Percentiles rank a stretch among this genome's conserved stretches.
Conservation (phyloP, 371 early-diverging fungal genomes). For the Blakeslea trispora region DNA sequence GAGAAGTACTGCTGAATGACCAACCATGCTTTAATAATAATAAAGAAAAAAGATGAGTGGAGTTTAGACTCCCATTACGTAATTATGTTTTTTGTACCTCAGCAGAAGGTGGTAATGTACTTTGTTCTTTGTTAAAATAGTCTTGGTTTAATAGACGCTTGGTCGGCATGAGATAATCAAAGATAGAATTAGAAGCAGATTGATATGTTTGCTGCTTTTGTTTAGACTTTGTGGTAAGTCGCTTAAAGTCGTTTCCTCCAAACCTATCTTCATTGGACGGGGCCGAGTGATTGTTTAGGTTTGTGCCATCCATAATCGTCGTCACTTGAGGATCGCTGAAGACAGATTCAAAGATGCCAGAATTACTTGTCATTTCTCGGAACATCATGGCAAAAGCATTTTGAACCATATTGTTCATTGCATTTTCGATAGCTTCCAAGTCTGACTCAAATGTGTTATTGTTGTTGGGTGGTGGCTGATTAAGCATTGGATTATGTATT, state of each 20-base stretch:
- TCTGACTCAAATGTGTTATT: conserved; percentile 25
- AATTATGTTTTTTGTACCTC: background rate
- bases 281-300: background rate
- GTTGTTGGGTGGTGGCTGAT: conserved; percentile 12
- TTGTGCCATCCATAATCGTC: conserved; percentile 17
- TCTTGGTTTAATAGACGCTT: background rate
- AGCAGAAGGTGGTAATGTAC: too few relatives aligned
- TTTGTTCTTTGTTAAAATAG: too few relatives aligned
- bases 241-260: conserved; percentile 43
- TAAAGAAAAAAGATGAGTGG: too few relatives aligned
- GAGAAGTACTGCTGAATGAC: conserved; percentile 36
- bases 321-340: conserved; percentile 2
- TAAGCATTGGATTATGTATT: too few relatives aligned
- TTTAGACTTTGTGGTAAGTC: conserved; percentile 33
- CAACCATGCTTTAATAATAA: conserved; percentile 24
- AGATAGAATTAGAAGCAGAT: background rate
- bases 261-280: conserved; percentile 23
- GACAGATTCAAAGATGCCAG: conserved; percentile 17
- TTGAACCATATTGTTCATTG: conserved; percentile 41
- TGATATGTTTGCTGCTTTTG: conserved; percentile 5
- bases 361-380: conserved; percentile 21
- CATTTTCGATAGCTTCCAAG: conserved; percentile 36
- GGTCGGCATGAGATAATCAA: background rate
- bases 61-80: background rate
- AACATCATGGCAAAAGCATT: conserved; percentile 35